Evolutionary conservation across 2,329 filamentous ascomycete species (phyloP).

Genomic region (Alternaria gansuensis): DNA sequence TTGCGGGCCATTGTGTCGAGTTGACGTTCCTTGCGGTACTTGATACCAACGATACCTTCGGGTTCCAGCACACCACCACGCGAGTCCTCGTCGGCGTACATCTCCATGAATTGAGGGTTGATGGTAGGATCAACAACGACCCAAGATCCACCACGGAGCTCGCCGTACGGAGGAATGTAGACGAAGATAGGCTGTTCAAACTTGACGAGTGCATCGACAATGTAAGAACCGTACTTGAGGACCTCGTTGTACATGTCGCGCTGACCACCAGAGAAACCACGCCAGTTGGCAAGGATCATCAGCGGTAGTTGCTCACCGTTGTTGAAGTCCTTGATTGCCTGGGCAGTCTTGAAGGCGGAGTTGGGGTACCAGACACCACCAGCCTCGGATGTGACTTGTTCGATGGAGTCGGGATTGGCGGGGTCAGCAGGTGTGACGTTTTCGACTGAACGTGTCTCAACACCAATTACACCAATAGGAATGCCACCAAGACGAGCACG

Average conservation of each 20-base stretch:
- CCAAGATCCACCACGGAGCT: conserved; percentile 98
- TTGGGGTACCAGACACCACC: conserved; percentile 99
- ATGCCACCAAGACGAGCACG: conserved; percentile 97
- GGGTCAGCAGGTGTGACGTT: conserved; percentile 96
- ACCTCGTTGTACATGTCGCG: conserved; percentile 99
- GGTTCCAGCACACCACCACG: conserved; percentile 98
- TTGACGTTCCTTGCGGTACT: conserved; percentile 97
- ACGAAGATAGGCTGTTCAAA: conserved; percentile 99
- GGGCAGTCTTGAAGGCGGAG: conserved; percentile 99
- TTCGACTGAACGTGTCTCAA: conserved; percentile 95
- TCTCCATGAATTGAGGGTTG: conserved; percentile 96
- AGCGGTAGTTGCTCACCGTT: conserved; percentile 96
- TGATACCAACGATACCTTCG: conserved; percentile 98
- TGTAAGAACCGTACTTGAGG: conserved; percentile 98
- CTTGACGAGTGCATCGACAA: conserved; percentile 97
- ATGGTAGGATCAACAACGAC: conserved; percentile 99
- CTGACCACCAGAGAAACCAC: conserved; percentile 99
- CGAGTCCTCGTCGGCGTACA: conserved; percentile 96
- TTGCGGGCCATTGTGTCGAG: conserved; percentile 96
- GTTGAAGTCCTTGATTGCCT: conserved; percentile 99
- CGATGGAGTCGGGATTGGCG: conserved; percentile 97
- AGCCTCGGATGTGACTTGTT: conserved; percentile 92
- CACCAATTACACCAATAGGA: conserved; percentile 96
- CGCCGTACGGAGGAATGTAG: conserved; percentile 96
- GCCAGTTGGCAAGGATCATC: conserved; percentile 99